Base-by-base conservation (phyloP, 352 stramenopile species). In the Pythium sp. region DNA sequence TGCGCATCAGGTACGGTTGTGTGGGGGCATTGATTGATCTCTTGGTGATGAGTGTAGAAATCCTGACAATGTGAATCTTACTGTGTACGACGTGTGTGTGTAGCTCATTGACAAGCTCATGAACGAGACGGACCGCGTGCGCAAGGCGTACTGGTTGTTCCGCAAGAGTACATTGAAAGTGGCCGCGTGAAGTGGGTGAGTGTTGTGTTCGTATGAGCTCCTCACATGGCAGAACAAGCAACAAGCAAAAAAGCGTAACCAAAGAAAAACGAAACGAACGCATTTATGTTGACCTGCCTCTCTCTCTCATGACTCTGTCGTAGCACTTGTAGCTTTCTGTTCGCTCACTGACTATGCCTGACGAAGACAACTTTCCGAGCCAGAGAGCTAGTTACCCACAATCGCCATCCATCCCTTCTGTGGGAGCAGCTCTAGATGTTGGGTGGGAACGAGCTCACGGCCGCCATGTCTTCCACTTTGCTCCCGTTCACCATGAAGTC, bases 401-500 rank as follows among this genome's bases (percentile, higher is more conserved):
- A 18, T 51, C 18, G 6, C 43, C 43, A 51, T 49, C 18, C 43
- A 51, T 51, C 18, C 43, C 34, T 63, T 47, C 22, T 20, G 26
- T 46, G 6, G 20, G 34, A 41, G 24, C 54, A 41, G 61, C 46
- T 65, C 78, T 87, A 92, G 80, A 89, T 74, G 76, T 80, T 83
- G 56, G 81, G 71, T 56, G 88, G 88, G 69, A 96, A 94, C 58
- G 78, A 81, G 68, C 71, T 92, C 22, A 96, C 84, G 6, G 88
- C 82, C 69, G 76, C 82, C 85, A 96, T 92, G 62, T 96, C 88
- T 68, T 94, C 87, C 58, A 94, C 78, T 69, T 93, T 93, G 69
- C 72, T 91, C 51, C 85, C 88, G 75, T 94, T 93, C 63, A 92
- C 82, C 49, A 85, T 74, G 66, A 93, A 96, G 63, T 94, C 87